Percentiles rank a stretch among this genome's conserved stretches.
Conservation (phyloP, 257 asterid species). For the Primulina tabacum region DNA sequence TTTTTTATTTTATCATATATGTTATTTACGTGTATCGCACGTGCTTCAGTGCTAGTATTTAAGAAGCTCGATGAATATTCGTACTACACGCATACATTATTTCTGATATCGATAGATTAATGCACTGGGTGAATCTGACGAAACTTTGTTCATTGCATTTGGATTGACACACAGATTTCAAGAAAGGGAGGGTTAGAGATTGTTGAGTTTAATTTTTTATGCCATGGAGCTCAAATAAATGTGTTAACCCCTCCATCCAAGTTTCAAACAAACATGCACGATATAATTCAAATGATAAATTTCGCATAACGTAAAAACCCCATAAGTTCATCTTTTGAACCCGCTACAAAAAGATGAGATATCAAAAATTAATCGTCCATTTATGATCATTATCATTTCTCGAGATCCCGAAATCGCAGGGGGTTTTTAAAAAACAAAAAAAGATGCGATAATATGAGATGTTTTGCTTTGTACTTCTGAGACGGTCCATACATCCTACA, state of each 20-base stretch:
- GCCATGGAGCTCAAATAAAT: slow-evolving; percentile 1
- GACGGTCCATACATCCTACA: no score
- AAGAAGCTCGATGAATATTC: not conserved
- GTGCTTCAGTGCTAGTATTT: no score
- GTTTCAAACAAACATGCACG: slow-evolving; percentile 2
- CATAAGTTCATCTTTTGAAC: no score
- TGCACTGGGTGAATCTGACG: not conserved
- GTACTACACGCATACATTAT: not conserved
- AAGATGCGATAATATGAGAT: not conserved
- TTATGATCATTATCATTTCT: slow-evolving; percentile 7
- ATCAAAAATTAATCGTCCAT: not conserved
- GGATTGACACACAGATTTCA: not conserved
- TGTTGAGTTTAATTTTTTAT: not conserved
- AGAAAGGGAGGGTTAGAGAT: not conserved
- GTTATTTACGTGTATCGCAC: no score
- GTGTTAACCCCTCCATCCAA: slow-evolving; percentile 10
- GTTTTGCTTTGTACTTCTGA: not conserved
- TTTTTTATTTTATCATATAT: no score
- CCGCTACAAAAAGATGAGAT: no score
- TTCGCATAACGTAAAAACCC: no score
- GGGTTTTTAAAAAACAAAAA: no score
- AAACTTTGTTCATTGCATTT: slow-evolving; percentile 13
- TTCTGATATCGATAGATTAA: not conserved
- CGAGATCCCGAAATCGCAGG: not conserved
- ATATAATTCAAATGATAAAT: slow-evolving; percentile 15